Conservation (phyloP, 176 grass and related monocot species). For the Aegilops sharonensis region DNA sequence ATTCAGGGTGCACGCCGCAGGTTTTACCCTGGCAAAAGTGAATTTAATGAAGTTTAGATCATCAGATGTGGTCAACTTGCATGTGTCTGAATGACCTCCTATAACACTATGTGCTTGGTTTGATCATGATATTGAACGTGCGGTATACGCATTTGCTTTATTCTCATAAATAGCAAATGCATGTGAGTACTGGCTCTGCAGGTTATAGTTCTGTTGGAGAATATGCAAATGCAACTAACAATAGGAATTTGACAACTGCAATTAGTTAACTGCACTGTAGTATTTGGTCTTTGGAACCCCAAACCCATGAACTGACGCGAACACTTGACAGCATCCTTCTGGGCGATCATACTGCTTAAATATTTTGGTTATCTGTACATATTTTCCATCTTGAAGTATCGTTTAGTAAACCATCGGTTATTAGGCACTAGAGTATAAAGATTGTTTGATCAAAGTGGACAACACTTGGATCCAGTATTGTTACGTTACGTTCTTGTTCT, state of each 20-base stretch:
- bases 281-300: not conserved
- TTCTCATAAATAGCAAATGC: not conserved
- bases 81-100: not conserved
- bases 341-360: not conserved
- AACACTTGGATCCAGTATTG: not conserved
- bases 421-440: not conserved
- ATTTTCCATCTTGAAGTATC: not conserved
- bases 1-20: not conserved
- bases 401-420: not conserved
- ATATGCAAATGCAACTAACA: not conserved
- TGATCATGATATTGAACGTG: not conserved
- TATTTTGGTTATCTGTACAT: not conserved
- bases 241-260: not conserved
- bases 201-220: not conserved
- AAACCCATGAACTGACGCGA: not conserved
- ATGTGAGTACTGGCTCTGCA: not conserved
- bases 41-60: not conserved
- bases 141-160: not conserved
- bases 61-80: not conserved
- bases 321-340: not conserved
- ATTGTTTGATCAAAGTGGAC: not conserved
- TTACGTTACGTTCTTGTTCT: not conserved
- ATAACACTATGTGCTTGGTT: not conserved
- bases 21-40: not conserved
- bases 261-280: not conserved